Conservation (phyloP, 257 asterid genomes). For the Solanum ahanhuiri region DNA sequence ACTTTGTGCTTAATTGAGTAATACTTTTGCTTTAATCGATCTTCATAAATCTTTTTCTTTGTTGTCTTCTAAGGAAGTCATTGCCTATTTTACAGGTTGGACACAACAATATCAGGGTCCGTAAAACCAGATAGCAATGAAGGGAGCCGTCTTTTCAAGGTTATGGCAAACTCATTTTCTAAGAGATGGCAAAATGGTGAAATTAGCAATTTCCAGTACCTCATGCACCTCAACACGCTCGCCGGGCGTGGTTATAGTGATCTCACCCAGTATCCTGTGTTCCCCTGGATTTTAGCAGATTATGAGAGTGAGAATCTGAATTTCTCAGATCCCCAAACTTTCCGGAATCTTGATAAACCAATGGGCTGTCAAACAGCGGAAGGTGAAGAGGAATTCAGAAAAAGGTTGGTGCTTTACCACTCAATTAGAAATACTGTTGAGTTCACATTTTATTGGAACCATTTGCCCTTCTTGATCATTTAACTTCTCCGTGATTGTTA, state of each 20-base stretch:
- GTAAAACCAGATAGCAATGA: slow-evolving; percentile 84
- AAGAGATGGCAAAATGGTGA: slow-evolving; percentile 99
- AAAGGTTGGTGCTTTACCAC: slow-evolving; percentile 45
- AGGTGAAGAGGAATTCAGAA: slow-evolving; percentile 95
- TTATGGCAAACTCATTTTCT: slow-evolving; percentile 93
- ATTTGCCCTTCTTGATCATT: slow-evolving; percentile 3
- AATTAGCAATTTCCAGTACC: slow-evolving; percentile 97
- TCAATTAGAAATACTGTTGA: not conserved
- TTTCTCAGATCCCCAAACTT: slow-evolving; percentile 76
- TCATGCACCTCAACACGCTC: slow-evolving; percentile 95
- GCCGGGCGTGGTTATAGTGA: slow-evolving; percentile 99
- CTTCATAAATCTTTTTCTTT: not conserved
- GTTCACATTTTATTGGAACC: not conserved
- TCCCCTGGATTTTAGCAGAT: slow-evolving; percentile 96
- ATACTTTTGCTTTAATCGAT: not conserved
- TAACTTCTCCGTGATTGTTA: not conserved
- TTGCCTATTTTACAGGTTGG: slow-evolving; percentile 47
- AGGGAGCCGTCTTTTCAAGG: slow-evolving; percentile 97
- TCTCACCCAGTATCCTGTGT: slow-evolving; percentile 98
- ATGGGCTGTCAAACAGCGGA: slow-evolving; percentile 96
- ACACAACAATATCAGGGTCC: slow-evolving; percentile 91
- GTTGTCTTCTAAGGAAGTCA: not conserved
- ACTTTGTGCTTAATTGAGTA: not conserved
- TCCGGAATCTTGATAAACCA: slow-evolving; percentile 86
- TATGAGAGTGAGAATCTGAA: slow-evolving; percentile 86